Base-by-base conservation (phyloP, 495 filamentous ascomycete genomes). In the Penicillium atrosanguineum region DNA sequence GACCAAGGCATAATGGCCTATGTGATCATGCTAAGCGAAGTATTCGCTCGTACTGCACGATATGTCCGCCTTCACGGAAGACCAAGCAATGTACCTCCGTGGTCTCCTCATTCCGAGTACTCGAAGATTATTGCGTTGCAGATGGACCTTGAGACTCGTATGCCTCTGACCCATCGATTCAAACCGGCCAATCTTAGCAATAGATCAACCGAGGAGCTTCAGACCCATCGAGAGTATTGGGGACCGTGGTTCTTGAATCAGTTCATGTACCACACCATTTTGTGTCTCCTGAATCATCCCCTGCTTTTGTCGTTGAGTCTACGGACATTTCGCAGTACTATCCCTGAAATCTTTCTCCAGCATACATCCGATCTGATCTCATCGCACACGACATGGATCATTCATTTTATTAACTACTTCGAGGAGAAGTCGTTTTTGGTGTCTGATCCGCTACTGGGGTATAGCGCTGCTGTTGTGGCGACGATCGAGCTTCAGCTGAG, bases 401-500 rank as follows among this genome's bases (percentile, higher is more conserved):
- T 78, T 15, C 68, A 77, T 55, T 78, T 78, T 45, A 72, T 79
- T 53, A 68, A 75, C 37, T 76, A 68, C 55, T 70, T 79, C 7
- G 71, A 74, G 52, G 69, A 73, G 42, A 77, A 69, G 46, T 56
- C 53, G 0, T 76, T 77, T 46, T 47, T 67, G 44, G 68, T 76
- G 7, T 74, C 76, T 5, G 76, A 79, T 62, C 75, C 74, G 0
- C 59, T 79, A 9, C 55, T 79, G 7, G 76, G 74, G n/a, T 76
- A 79, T 50, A 71, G 76, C 19, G 76, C 72, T 16, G 74, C 76
- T 11, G 74, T 79, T 8, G 70, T 77, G 7, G 76, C 74, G 9
- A 79, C 76, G 11, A 79, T 79, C 54, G 75, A 78, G 50, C 60
- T 79, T 1, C 76, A 79, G 45, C 63, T 76, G 4, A 79, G 76